Conservation (phyloP, 2,329 filamentous ascomycete species). For the Pestalotiopsis sp. region DNA sequence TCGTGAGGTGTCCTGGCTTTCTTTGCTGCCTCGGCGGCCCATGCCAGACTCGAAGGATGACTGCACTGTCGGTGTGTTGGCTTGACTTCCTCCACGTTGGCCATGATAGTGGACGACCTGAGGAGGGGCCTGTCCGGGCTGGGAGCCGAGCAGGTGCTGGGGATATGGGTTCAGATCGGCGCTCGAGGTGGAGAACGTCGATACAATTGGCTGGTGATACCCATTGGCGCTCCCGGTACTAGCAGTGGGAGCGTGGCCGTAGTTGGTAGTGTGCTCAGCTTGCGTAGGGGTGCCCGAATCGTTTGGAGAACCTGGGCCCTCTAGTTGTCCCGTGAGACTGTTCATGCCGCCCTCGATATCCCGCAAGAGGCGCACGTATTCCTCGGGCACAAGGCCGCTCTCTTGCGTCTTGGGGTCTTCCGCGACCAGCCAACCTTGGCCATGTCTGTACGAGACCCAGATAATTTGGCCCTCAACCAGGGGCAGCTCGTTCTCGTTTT, state of each 20-base stretch:
- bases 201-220: constrained; percentile 69
- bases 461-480: constrained; percentile 94
- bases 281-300: constrained; percentile 64
- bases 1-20: constrained; percentile 46
- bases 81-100: constrained; percentile 67
- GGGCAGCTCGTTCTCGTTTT: constrained; percentile 95
- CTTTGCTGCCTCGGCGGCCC: constrained; percentile 39
- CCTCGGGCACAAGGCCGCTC: constrained; percentile 92
- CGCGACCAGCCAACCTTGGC: constrained; percentile 95
- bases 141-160: constrained; percentile 63
- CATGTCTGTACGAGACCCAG: constrained; percentile 92
- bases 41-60: constrained; percentile 51
- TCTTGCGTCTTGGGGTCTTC: constrained; percentile 94
- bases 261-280: constrained; percentile 51
- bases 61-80: constrained; percentile 62
- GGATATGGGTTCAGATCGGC: constrained; percentile 70
- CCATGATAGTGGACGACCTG: constrained; percentile 70
- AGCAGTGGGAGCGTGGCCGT: constrained; percentile 40
- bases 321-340: constrained; percentile 66
- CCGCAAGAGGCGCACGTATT: constrained; percentile 88
- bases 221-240: constrained; percentile 52
- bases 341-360: constrained; percentile 91
- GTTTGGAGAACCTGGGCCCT: constrained; percentile 53
- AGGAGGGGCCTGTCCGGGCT: constrained; percentile 63
- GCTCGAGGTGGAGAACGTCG: constrained; percentile 71